phyloP scores from a whole-genome alignment of 768 basidiomycete genomes.

The Hortiboletus campestris region DNA sequence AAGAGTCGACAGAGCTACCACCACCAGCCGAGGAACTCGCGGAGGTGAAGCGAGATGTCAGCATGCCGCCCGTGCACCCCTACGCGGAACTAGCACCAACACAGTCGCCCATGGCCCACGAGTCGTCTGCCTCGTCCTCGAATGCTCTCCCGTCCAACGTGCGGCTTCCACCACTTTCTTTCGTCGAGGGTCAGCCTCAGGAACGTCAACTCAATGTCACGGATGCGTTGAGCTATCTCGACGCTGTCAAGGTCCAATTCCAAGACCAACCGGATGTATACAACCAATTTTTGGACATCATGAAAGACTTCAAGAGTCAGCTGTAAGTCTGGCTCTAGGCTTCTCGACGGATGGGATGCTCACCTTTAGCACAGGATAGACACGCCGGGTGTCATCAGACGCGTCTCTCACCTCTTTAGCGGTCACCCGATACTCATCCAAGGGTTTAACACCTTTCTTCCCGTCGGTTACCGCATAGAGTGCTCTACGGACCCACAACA shows the following conservation, averaged over 20 bases:
- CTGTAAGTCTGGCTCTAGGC: slow-evolving; percentile 34
- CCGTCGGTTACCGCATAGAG: slow-evolving; percentile 91
- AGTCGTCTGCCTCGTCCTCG: slow-evolving; percentile 5
- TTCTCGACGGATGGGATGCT: not conserved
- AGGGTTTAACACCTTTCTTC: slow-evolving; percentile 98
- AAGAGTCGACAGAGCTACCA: slow-evolving; percentile 5
- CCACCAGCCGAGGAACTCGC: slow-evolving; percentile 12
- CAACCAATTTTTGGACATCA: slow-evolving; percentile 63
- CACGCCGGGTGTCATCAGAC: slow-evolving; percentile 95
- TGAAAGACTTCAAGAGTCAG: slow-evolving; percentile 77
- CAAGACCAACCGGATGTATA: slow-evolving; percentile 59
- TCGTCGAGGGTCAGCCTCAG: slow-evolving; percentile 23
- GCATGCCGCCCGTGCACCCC: slow-evolving; percentile 19
- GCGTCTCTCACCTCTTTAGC: slow-evolving; percentile 90
- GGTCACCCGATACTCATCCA: slow-evolving; percentile 90
- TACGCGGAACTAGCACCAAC: slow-evolving; percentile 8
- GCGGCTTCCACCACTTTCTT: slow-evolving; percentile 24
- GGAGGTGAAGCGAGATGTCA: slow-evolving; percentile 25
- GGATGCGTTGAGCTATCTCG: slow-evolving; percentile 61
- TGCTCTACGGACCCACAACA: slow-evolving; percentile 65
- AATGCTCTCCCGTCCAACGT: slow-evolving; percentile 1
- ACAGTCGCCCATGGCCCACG: slow-evolving; percentile 13
- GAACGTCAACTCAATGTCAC: slow-evolving; percentile 57
- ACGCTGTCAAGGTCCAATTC: slow-evolving; percentile 63
- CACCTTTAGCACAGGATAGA: slow-evolving; percentile 65